These are phyloP conservation scores for Rugonectria rugulosa DNA, from an alignment of 2,329 filamentous ascomycete species.

Conservation along the genomic window DNA sequence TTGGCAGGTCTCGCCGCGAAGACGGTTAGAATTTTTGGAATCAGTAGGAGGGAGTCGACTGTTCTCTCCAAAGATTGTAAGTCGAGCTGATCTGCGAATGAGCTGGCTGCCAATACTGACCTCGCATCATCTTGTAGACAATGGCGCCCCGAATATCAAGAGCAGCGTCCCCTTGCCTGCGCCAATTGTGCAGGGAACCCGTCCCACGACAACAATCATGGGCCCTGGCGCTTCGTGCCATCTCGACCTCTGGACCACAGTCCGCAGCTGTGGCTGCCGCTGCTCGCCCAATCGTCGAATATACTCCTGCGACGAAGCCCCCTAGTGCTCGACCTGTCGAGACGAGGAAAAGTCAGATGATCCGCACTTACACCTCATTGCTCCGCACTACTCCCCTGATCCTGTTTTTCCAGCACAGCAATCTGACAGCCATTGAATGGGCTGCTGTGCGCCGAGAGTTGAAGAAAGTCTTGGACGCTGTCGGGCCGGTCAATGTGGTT, in stretches of 20 bases:
- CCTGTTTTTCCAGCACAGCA: slow-evolving; percentile 80
- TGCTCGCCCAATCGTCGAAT: slow-evolving; percentile 52
- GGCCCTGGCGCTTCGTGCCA: slow-evolving; percentile 31
- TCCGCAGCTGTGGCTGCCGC: slow-evolving; percentile 35
- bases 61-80: slow-evolving; percentile 18
- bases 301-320: slow-evolving; percentile 76
- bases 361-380: slow-evolving; percentile 85
- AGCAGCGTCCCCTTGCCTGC: slow-evolving; percentile 33
- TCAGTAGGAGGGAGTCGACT: slow-evolving; percentile 20
- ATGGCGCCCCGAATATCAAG: slow-evolving; percentile 38
- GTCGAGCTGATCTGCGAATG: neutral
- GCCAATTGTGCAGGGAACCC: slow-evolving; percentile 34
- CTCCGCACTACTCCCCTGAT: slow-evolving; percentile 86
- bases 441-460: slow-evolving; percentile 54
- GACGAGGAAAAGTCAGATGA: slow-evolving; percentile 88
- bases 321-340: slow-evolving; percentile 87
- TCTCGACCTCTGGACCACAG: slow-evolving; percentile 39
- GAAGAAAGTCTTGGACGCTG: slow-evolving; percentile 51
- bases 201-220: slow-evolving; percentile 26
- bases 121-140: neutral
- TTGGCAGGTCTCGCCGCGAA: slow-evolving; percentile 7
- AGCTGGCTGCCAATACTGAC: slow-evolving; percentile 5
- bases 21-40: slow-evolving; percentile 30
- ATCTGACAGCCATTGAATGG: slow-evolving; percentile 72
- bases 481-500: slow-evolving; percentile 44